Evolutionary conservation across 768 basidiomycete genomes (phyloP).

Genomic region (Neoboletus magnificus): DNA sequence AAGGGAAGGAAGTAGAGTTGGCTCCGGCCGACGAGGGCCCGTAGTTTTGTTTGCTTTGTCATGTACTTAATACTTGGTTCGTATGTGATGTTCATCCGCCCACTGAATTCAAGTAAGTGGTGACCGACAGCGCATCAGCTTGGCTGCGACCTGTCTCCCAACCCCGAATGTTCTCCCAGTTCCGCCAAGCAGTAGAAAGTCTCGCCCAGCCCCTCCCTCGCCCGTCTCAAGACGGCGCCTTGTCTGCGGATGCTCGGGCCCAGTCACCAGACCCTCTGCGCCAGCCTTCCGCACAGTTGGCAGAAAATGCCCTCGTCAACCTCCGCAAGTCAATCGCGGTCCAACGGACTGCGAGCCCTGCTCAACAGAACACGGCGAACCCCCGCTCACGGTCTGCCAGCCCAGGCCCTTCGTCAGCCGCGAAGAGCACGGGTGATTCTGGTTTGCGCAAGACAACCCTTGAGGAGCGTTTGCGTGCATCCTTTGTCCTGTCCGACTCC

Average conservation of each 20-base stretch:
- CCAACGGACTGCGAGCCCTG: slow-evolving; percentile 48
- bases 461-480: slow-evolving; percentile 75
- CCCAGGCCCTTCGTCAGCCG: slow-evolving; percentile 20
- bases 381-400: slow-evolving; percentile 24
- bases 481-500: slow-evolving; percentile 54
- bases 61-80: slow-evolving; percentile 5
- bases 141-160: background rate
- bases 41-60: slow-evolving; percentile 11
- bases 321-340: slow-evolving; percentile 60
- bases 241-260: slow-evolving; percentile 32
- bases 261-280: slow-evolving; percentile 34
- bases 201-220: slow-evolving; percentile 50
- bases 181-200: slow-evolving; percentile 70
- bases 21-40: slow-evolving; percentile 13
- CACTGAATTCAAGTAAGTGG: background rate
- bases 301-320: slow-evolving; percentile 58
- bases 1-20: slow-evolving; percentile 55
- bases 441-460: slow-evolving; percentile 53
- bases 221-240: slow-evolving; percentile 32
- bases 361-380: slow-evolving; percentile 14
- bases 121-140: background rate
- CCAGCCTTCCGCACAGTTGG: slow-evolving; percentile 50
- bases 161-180: slow-evolving; percentile 67
- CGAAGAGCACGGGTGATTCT: slow-evolving; percentile 17
- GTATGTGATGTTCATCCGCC: background rate